phyloP scores from a whole-genome alignment of 1,284 basidiomycete species.

The Papiliotrema nemorosa region DNA sequence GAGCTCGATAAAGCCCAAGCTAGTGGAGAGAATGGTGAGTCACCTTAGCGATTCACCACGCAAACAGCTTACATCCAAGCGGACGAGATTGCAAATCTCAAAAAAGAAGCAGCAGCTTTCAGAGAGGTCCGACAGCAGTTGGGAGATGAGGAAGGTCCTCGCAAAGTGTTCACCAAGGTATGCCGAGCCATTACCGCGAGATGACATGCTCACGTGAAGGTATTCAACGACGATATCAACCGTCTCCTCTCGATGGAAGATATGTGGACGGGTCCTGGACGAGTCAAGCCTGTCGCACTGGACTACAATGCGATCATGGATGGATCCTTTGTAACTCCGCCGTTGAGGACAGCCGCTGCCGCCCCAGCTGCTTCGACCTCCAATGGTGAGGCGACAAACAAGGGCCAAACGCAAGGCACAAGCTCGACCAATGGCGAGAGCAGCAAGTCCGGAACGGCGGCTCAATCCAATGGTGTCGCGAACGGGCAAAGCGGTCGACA shows the following conservation, averaged over 20 bases:
- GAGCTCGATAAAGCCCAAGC: slow-evolving; percentile 55
- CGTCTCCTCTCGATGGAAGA: slow-evolving; percentile 92
- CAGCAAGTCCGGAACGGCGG: slow-evolving; percentile 10
- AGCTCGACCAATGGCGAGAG: slow-evolving; percentile 2
- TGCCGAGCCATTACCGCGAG: not conserved
- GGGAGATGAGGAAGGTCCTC: slow-evolving; percentile 58
- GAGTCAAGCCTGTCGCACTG: slow-evolving; percentile 78
- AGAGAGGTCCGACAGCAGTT: slow-evolving; percentile 63
- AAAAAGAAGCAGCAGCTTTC: slow-evolving; percentile 87
- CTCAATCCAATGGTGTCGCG: slow-evolving; percentile 8
- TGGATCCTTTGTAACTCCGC: slow-evolving; percentile 57
- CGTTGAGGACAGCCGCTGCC: slow-evolving; percentile 27
- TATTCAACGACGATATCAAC: slow-evolving; percentile 83
- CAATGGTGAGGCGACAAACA: not conserved
- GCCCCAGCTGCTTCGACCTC: slow-evolving; percentile 9
- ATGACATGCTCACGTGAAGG: slow-evolving; percentile 52
- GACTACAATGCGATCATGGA: slow-evolving; percentile 69
- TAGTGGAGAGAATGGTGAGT: slow-evolving; percentile 70
- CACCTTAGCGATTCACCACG: not conserved
- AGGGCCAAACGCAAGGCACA: not conserved
- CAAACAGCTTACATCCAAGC: slow-evolving; percentile 53
- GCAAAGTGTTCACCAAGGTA: slow-evolving; percentile 81
- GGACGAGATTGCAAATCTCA: slow-evolving; percentile 82
- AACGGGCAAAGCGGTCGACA: not conserved
- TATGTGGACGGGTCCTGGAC: slow-evolving; percentile 79